Evolutionary conservation across 345 rosid genomes (phyloP).

Genomic region (Dimocarpus longan): DNA sequence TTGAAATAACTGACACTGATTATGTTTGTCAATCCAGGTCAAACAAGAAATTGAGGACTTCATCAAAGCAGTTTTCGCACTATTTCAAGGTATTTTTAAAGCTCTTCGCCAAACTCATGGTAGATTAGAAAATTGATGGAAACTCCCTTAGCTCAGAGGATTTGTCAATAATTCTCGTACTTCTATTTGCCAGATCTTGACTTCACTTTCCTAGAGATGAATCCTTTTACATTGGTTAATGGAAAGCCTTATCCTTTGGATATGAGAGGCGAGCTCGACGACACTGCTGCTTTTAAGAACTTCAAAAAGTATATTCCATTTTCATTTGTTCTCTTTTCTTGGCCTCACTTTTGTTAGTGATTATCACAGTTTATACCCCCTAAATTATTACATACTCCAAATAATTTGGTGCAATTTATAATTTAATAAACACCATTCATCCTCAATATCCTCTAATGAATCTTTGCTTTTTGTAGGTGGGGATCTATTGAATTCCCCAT

Average conservation of each 20-base stretch:
- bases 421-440: not conserved
- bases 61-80: conserved; percentile 66
- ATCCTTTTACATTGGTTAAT: conserved; percentile 87
- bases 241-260: conserved; percentile 97
- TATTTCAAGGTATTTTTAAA: conserved; percentile 67
- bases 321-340: conserved; percentile 6
- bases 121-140: not conserved
- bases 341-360: not conserved
- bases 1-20: conserved; percentile 8
- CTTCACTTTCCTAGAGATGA: conserved; percentile 98
- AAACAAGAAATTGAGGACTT: conserved; percentile 69
- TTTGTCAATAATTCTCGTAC: conserved; percentile 18
- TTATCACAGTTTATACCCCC: not conserved
- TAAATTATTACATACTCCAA: not conserved
- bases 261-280: conserved; percentile 98
- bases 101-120: not conserved
- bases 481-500: conserved; percentile 85
- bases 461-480: conserved; percentile 62
- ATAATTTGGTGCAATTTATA: not conserved
- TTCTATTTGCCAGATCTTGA: conserved; percentile 66
- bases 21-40: conserved; percentile 44
- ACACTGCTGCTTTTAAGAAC: conserved; percentile 97
- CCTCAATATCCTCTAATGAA: conserved; percentile 22
- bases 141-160: conserved; percentile 9
- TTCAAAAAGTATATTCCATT: conserved; percentile 70